phyloP scores from a whole-genome alignment of 495 filamentous ascomycete species.

The Tetracladium setigerum region DNA sequence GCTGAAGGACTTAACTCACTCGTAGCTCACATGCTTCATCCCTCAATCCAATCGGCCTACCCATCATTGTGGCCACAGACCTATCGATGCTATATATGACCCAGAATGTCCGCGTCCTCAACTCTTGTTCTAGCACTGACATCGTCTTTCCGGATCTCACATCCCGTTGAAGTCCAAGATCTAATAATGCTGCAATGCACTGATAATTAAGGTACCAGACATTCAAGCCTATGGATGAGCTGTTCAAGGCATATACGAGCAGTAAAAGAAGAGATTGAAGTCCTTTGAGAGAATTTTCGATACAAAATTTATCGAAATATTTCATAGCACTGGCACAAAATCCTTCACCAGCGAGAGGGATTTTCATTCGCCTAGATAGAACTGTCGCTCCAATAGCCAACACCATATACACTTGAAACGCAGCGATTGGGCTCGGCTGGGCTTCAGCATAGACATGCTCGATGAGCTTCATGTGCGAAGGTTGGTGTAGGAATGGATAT shows the following conservation, averaged over 20 bases:
- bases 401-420: conserved; percentile 40
- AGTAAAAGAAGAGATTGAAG: conserved; percentile 36
- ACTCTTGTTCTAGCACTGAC: conserved; percentile 36
- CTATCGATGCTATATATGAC: conserved; percentile 39
- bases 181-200: conserved; percentile 36
- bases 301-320: conserved; percentile 29
- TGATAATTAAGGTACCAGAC: conserved; percentile 43
- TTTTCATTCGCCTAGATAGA: conserved; percentile 31
- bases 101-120: conserved; percentile 43
- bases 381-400: conserved; percentile 36
- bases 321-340: conserved; percentile 38
- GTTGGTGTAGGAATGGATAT: conserved; percentile 37
- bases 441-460: conserved; percentile 25
- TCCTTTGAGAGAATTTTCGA: conserved; percentile 31
- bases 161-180: conserved; percentile 38
- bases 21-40: conserved; percentile 42
- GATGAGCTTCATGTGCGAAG: conserved; percentile 29
- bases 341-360: conserved; percentile 34
- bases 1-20: conserved; percentile 24
- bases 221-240: conserved; percentile 36
- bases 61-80: conserved; percentile 40
- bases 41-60: conserved; percentile 38
- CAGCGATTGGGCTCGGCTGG: conserved; percentile 15
- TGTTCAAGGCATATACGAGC: conserved; percentile 40
- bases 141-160: conserved; percentile 28